These are phyloP conservation scores for Clavaria fumosa DNA, from an alignment of 768 basidiomycete species.

Conservation along the genomic window DNA sequence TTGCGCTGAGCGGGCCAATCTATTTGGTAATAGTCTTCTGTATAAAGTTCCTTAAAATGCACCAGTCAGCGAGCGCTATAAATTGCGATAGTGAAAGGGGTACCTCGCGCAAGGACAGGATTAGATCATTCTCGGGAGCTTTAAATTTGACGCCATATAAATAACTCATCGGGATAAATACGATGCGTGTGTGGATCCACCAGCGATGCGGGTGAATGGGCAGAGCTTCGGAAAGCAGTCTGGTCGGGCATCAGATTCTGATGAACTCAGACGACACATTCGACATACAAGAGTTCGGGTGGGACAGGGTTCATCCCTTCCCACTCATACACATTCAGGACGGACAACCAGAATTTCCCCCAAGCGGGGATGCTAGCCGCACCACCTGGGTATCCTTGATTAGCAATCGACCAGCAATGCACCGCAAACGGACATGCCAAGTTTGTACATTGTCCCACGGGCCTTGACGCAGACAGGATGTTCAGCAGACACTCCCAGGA, in stretches of 20 bases:
- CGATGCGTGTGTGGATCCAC: conserved; percentile 95
- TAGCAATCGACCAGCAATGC: background rate
- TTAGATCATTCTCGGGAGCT: conserved; percentile 59
- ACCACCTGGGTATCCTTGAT: conserved; percentile 49
- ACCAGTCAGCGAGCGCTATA: background rate
- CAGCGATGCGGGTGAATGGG: conserved; percentile 90
- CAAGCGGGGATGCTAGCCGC: conserved; percentile 69
- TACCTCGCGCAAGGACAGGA: conserved; percentile 63
- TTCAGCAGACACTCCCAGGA: conserved; percentile 74
- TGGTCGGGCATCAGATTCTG: conserved; percentile 15
- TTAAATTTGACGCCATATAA: conserved; percentile 57
- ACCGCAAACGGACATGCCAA: conserved; percentile 33
- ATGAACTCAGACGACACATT: background rate
- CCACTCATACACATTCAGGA: conserved; percentile 94
- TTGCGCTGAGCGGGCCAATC: conserved; percentile 87
- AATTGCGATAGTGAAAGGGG: conserved; percentile 6
- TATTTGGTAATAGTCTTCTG: conserved; percentile 66
- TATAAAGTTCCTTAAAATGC: conserved; percentile 58
- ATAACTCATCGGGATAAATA: conserved; percentile 86
- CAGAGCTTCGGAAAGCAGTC: conserved; percentile 82
- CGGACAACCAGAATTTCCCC: conserved; percentile 95
- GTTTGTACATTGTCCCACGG: conserved; percentile 63
- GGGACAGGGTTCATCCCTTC: conserved; percentile 84
- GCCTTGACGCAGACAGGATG: conserved; percentile 78
- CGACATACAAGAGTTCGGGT: conserved; percentile 76